Conservation (phyloP, 1,139 yeast species). For the Blastobotrys ciferrii region DNA sequence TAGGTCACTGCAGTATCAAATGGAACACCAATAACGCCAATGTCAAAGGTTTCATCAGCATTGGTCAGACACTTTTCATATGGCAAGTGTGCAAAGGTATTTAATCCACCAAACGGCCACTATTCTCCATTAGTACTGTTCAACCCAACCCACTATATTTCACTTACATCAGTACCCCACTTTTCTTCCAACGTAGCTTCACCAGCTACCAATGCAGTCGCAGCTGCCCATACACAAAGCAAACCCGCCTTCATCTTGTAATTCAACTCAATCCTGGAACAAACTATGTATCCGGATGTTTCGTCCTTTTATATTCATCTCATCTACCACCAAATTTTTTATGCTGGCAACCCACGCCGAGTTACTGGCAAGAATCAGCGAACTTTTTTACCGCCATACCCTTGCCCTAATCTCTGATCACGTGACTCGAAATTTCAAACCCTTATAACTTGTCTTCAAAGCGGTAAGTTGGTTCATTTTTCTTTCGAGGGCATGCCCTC, state of each 20-base stretch:
- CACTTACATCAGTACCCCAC: constrained; percentile 24
- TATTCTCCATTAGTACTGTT: neutral
- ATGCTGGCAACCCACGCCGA: neutral
- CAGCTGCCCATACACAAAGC: neutral
- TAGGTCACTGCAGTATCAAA: constrained; percentile 76
- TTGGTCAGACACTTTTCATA: constrained; percentile 56
- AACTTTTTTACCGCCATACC: neutral
- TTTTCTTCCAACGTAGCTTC: constrained; percentile 22
- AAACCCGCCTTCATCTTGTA: neutral
- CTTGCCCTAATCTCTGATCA: too few relatives aligned
- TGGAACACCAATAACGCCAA: constrained; percentile 73
- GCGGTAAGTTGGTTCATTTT: too few relatives aligned
- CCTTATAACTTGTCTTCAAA: too few relatives aligned
- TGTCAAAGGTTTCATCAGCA: constrained; percentile 46
- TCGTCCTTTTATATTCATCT: neutral
- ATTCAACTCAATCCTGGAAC: neutral
- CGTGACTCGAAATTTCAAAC: too few relatives aligned
- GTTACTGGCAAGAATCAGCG: neutral
- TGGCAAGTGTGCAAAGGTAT: constrained; percentile 70
- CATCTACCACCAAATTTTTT: neutral
- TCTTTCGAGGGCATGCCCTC: too few relatives aligned
- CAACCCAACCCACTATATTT: neutral
- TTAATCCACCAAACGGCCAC: constrained; percentile 27
- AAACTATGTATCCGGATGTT: neutral
- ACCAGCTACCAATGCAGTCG: constrained; percentile 10